A percentile compares a stretch with the other conserved stretches of the same genome.
Conservation (phyloP, 805 yeast species). For the Kazachstania viticola region DNA sequence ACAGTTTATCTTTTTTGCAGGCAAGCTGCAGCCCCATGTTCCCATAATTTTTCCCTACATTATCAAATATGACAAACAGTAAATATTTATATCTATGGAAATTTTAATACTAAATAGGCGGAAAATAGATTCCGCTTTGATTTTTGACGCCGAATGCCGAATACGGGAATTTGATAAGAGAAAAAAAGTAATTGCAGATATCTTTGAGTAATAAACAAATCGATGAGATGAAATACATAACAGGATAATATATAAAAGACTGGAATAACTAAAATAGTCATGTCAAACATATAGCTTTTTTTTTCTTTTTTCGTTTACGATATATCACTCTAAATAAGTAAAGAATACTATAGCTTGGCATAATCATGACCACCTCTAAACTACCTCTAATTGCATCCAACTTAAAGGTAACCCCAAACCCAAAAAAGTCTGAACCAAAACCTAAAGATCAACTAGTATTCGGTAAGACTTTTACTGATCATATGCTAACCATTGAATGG, state of each 20-base stretch:
- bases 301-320: not conserved
- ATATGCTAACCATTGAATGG: slow-evolving; percentile 85
- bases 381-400: slow-evolving; percentile 39
- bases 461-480: slow-evolving; percentile 71
- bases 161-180: too few relatives aligned
- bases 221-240: not conserved
- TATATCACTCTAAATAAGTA: not conserved
- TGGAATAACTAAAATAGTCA: not conserved
- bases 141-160: too few relatives aligned
- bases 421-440: slow-evolving; percentile 40
- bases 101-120: too few relatives aligned
- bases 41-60: too few relatives aligned
- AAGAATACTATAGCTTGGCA: not conserved
- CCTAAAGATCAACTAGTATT: slow-evolving; percentile 55
- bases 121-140: too few relatives aligned
- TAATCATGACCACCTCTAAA: not conserved
- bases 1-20: too few relatives aligned
- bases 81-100: too few relatives aligned
- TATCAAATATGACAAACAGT: too few relatives aligned
- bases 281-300: not conserved
- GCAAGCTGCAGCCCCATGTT: too few relatives aligned
- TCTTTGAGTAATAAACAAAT: too few relatives aligned
- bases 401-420: slow-evolving; percentile 34
- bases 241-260: not conserved
- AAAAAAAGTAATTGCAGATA: too few relatives aligned